These are phyloP conservation scores for Plasmodium vinckei DNA, from an alignment of 169 alveolate genomes.

Conservation along the genomic window DNA sequence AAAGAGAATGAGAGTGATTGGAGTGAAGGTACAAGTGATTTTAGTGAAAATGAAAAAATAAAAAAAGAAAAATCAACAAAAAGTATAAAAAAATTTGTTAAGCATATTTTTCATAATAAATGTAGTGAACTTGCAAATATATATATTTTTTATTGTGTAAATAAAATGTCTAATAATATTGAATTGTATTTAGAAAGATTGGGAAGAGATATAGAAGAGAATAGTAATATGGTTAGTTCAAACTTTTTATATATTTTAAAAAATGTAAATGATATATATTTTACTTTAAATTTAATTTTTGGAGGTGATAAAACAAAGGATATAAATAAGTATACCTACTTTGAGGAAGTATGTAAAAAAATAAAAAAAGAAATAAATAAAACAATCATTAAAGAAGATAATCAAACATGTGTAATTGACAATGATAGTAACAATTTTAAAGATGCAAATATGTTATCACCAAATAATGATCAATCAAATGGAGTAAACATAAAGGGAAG, in stretches of 20 bases:
- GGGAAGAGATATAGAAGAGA: slow-evolving; percentile 2
- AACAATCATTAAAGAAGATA: not conserved
- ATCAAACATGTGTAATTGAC: not conserved
- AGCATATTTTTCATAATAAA: slow-evolving; percentile 42
- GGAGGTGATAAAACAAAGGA: not conserved
- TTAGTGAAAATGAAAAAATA: slow-evolving; percentile 18
- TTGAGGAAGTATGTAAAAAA: slow-evolving; percentile 25
- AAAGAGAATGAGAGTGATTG: not conserved
- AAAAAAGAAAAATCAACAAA: slow-evolving; percentile 2
- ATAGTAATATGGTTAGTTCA: slow-evolving; percentile 21
- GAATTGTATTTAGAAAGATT: slow-evolving; percentile 19
- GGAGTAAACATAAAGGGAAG: not conserved
- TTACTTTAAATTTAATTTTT: slow-evolving; percentile 6
- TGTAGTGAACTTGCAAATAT: slow-evolving; percentile 43
- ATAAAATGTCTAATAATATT: slow-evolving; percentile 21
- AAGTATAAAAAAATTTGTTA: slow-evolving; percentile 35
- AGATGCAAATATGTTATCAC: not conserved
- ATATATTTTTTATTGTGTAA: slow-evolving; percentile 53
- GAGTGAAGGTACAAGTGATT: not conserved
- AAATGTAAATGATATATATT: slow-evolving; percentile 31
- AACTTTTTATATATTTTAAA: slow-evolving; percentile 49
- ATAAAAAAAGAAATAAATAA: not conserved
- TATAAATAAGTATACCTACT: slow-evolving; percentile 12
- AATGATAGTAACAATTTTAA: not conserved
- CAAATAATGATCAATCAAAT: not conserved